Evolutionary conservation across 2,329 filamentous ascomycete genomes (phyloP).

Genomic region (Monilinia laxa): DNA sequence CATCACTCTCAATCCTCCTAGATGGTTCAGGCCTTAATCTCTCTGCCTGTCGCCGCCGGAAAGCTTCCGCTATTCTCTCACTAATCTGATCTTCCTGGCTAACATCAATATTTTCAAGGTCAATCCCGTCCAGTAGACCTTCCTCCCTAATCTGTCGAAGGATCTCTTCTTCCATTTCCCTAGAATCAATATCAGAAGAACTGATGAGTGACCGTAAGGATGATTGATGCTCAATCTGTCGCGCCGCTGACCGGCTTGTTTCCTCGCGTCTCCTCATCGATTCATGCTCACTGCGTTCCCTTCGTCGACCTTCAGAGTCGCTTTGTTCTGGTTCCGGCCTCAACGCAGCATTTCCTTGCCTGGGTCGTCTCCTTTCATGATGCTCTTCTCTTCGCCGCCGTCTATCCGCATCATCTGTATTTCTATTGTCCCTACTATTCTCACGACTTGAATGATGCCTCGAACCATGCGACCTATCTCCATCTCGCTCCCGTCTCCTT

Average conservation of each 20-base stretch:
- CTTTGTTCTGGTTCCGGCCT: conserved; percentile 27
- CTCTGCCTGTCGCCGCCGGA: conserved; percentile 71
- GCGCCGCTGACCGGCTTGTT: conserved; percentile 36
- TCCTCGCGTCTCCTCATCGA: conserved; percentile 36
- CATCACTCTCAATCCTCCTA: conserved; percentile 43
- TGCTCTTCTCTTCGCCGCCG: conserved; percentile 40
- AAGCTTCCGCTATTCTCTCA: conserved; percentile 85
- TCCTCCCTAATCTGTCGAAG: conserved; percentile 86
- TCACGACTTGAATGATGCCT: conserved; percentile 41
- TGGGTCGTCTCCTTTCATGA: conserved; percentile 36
- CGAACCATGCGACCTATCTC: conserved; percentile 32
- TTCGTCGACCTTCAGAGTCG: conserved; percentile 31
- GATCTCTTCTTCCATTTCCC: conserved; percentile 83
- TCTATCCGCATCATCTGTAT: conserved; percentile 36
- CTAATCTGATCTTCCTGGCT: conserved; percentile 86
- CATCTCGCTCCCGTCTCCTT: conserved; percentile 36
- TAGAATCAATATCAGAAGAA: conserved; percentile 71
- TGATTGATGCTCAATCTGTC: conserved; percentile 83
- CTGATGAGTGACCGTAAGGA: conserved; percentile 84
- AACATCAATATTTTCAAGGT: conserved; percentile 82
- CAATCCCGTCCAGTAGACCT: conserved; percentile 81
- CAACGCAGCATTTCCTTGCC: conserved; percentile 28
- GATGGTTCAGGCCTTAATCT: conserved; percentile 51
- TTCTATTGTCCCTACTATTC: conserved; percentile 35
- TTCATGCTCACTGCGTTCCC: conserved; percentile 35